Evolutionary conservation across 1,284 basidiomycete species (phyloP).

Genomic region (Sanguinoderma infundibulare): DNA sequence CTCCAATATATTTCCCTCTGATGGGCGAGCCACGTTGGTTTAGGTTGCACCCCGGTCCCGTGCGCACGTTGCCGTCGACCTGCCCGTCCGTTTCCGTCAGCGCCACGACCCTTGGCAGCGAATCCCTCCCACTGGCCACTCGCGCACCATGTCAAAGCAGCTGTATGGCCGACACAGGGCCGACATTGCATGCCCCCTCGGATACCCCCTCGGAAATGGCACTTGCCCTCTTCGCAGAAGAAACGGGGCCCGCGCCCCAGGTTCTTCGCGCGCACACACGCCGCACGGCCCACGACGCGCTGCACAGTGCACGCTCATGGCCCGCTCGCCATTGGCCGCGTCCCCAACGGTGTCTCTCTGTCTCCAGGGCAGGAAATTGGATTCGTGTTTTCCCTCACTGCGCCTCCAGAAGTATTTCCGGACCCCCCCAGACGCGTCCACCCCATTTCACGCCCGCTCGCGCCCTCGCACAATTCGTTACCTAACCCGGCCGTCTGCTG

Average conservation of each 20-base stretch:
- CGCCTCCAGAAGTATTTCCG: background rate
- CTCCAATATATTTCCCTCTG: slow-evolving; percentile 2
- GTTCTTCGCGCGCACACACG: background rate
- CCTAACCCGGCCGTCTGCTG: slow-evolving; percentile 20
- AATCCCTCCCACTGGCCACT: background rate
- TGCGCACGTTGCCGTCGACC: slow-evolving; percentile 11
- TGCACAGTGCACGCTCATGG: background rate
- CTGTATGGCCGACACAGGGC: too few relatives aligned
- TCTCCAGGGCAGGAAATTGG: too few relatives aligned
- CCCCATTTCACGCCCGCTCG: background rate
- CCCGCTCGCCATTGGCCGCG: background rate
- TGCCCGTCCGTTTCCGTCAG: background rate
- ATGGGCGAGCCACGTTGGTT: slow-evolving; percentile 19
- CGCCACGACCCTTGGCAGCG: background rate
- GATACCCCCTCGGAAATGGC: background rate
- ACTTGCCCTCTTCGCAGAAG: background rate
- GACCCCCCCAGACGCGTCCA: background rate
- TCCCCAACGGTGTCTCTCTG: background rate
- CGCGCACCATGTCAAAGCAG: too few relatives aligned
- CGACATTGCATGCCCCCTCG: too few relatives aligned
- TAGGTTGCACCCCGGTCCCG: slow-evolving; percentile 15
- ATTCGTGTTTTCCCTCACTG: background rate
- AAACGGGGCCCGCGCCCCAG: background rate
- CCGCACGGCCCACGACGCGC: background rate
- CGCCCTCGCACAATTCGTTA: background rate